Percentiles rank a stretch among this genome's conserved stretches.
These are phyloP conservation scores for Triangularia setosa DNA, from an alignment of 2,329 filamentous ascomycete species.

Conservation along the genomic window DNA sequence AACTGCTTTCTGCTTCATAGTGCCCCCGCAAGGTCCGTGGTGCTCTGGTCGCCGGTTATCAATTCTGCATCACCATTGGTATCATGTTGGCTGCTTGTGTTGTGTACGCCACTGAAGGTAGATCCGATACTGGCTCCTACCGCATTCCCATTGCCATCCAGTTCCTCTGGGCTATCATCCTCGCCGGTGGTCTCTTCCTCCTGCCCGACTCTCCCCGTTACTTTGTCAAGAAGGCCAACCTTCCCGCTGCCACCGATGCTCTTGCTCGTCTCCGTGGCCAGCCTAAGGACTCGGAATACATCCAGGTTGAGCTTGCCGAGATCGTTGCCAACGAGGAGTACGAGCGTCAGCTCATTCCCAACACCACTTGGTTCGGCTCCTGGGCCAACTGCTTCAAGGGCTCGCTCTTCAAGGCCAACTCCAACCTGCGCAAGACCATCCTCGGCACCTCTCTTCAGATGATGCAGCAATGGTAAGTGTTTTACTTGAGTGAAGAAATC, in stretches of 20 bases:
- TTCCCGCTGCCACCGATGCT: slow-evolving; percentile 59
- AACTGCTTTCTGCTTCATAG: slow-evolving; percentile 8
- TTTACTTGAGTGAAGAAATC: neutral
- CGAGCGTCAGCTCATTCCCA: slow-evolving; percentile 66
- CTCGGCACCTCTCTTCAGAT: slow-evolving; percentile 71
- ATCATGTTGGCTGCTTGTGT: slow-evolving; percentile 71
- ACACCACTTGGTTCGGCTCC: slow-evolving; percentile 59
- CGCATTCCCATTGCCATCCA: slow-evolving; percentile 79
- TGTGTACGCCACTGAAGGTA: slow-evolving; percentile 65
- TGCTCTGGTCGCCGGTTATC: slow-evolving; percentile 32
- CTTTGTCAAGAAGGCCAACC: slow-evolving; percentile 73
- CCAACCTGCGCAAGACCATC: slow-evolving; percentile 67
- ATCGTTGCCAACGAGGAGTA: slow-evolving; percentile 88
- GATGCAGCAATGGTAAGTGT: slow-evolving; percentile 66
- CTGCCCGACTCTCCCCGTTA: slow-evolving; percentile 84
- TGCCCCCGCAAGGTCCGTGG: slow-evolving; percentile 61
- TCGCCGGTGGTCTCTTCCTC: slow-evolving; percentile 66
- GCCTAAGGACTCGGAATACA: slow-evolving; percentile 65
- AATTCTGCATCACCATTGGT: slow-evolving; percentile 44
- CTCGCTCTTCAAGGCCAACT: slow-evolving; percentile 57
- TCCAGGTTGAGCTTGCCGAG: slow-evolving; percentile 76
- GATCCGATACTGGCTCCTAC: slow-evolving; percentile 62
- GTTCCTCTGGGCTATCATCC: slow-evolving; percentile 74
- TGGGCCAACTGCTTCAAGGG: slow-evolving; percentile 70
- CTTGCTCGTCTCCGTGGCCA: slow-evolving; percentile 72